phyloP scores from a whole-genome alignment of 306 rosid genomes.

The Cotoneaster glaucophyllus region DNA sequence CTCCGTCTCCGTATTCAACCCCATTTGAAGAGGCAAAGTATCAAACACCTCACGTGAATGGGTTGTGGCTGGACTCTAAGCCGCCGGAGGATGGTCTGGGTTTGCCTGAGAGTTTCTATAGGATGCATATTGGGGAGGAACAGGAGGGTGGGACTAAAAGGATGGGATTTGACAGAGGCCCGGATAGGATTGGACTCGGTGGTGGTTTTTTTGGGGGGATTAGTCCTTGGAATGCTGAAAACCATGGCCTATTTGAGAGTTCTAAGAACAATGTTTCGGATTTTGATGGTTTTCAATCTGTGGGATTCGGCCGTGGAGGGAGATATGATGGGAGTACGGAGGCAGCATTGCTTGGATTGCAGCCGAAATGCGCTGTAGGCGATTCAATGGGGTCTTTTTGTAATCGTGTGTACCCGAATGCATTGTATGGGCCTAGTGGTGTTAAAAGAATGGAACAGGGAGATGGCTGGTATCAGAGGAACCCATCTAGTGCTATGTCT shows the following conservation, averaged over 20 bases:
- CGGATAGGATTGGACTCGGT: conserved; percentile 16
- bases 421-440: conserved; percentile 16
- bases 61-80: conserved; percentile 5
- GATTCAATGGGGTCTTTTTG: conserved; percentile 22
- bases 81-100: conserved; percentile 18
- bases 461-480: conserved; percentile 8
- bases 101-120: conserved; percentile 23
- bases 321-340: conserved; percentile 7
- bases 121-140: conserved; percentile 24
- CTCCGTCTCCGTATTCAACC: conserved; percentile 13
- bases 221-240: conserved; percentile 22
- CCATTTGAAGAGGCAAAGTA: conserved; percentile 14
- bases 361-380: conserved; percentile 11
- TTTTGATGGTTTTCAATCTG: conserved; percentile 13
- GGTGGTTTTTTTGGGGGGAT: conserved; percentile 12
- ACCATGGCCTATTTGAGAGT: conserved; percentile 8
- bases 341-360: conserved; percentile 6
- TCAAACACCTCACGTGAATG: conserved; percentile 11
- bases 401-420: conserved; percentile 16
- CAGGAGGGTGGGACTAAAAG: conserved; percentile 16
- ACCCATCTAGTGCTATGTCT: conserved; percentile 15
- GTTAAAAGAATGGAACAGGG: conserved; percentile 11
- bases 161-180: conserved; percentile 11
- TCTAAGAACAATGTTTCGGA: conserved; percentile 3
- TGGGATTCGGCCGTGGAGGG: conserved; percentile 12